Conservation (phyloP, 257 asterid genomes). For the Nicotiana sylvestris region DNA sequence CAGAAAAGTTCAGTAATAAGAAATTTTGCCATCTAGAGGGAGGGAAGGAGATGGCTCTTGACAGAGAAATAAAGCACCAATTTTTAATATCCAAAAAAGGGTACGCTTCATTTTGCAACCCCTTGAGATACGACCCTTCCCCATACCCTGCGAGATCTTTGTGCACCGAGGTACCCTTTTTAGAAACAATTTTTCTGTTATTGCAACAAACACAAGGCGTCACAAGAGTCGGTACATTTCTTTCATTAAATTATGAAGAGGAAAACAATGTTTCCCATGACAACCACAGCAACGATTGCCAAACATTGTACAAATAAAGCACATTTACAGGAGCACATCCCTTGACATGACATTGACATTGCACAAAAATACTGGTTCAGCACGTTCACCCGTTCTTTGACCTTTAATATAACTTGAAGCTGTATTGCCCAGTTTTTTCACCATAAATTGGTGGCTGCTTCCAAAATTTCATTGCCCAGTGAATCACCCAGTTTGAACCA, state of each 20-base stretch:
- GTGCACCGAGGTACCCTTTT: too few relatives aligned
- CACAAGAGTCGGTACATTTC: neutral
- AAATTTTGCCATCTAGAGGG: neutral
- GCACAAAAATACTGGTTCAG: slow-evolving; percentile 6
- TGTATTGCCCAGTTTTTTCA: neutral
- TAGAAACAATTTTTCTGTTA: neutral
- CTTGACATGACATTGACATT: neutral
- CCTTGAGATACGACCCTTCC: neutral
- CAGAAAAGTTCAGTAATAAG: neutral
- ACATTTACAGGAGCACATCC: slow-evolving; percentile 10
- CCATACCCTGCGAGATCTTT: neutral
- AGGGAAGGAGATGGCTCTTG: neutral
- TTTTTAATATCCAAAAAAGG: neutral
- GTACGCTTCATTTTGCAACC: neutral
- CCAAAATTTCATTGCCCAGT: neutral
- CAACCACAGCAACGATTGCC: neutral
- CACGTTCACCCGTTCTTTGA: neutral
- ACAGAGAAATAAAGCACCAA: neutral
- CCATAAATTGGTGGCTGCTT: neutral
- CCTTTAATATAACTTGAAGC: slow-evolving; percentile 1
- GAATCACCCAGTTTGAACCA: neutral
- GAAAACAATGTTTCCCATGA: neutral
- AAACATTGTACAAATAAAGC: neutral
- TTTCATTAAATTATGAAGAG: neutral
- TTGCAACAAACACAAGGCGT: neutral